A percentile compares a stretch with the other conserved stretches of the same genome.
Evolutionary conservation across 305 asterid genomes (phyloP).

Genomic region (Solanum hybrid): DNA sequence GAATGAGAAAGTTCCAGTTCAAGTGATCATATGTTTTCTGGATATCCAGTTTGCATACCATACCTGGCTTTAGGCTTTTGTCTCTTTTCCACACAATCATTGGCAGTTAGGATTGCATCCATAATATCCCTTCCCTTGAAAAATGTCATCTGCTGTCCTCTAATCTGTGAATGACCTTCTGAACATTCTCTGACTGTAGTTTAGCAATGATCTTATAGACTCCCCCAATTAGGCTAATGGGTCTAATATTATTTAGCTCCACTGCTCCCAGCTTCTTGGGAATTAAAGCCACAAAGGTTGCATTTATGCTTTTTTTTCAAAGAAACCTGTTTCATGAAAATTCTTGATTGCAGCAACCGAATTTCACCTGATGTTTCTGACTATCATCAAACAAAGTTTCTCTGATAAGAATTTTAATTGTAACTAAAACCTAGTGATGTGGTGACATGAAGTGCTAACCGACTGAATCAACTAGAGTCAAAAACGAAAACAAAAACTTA

Average conservation of each 20-base stretch:
- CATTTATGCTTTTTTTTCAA: neutral
- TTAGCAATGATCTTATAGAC: neutral
- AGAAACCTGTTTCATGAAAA: neutral
- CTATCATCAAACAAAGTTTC: neutral
- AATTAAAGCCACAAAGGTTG: neutral
- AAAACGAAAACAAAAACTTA: neutral
- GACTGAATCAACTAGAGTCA: neutral
- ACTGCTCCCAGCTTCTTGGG: neutral
- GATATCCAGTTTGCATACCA: neutral
- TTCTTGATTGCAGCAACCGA: neutral
- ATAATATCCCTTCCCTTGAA: neutral
- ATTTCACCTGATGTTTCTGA: neutral
- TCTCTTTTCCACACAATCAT: neutral
- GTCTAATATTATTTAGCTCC: neutral
- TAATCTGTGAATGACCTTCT: neutral
- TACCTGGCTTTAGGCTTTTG: neutral
- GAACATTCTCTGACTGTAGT: neutral
- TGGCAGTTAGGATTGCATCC: neutral
- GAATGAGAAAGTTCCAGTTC: neutral
- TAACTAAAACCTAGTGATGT: neutral
- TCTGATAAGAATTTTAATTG: neutral
- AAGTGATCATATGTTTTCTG: neutral
- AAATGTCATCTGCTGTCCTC: neutral
- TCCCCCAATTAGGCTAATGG: neutral
- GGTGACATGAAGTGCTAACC: neutral